These are phyloP conservation scores for Neocallimastix lanati DNA, from an alignment of 192 early-diverging fungal species.

Conservation along the genomic window DNA sequence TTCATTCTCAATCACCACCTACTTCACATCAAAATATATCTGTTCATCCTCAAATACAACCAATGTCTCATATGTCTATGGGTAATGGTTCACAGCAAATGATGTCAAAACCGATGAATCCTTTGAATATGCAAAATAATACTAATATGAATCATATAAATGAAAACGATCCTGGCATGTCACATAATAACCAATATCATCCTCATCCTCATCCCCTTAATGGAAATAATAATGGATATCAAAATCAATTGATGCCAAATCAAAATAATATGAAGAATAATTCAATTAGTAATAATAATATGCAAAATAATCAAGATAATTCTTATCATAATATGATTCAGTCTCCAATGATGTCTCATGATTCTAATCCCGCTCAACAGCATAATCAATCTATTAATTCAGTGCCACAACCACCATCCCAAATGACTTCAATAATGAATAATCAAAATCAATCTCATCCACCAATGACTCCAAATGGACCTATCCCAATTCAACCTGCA, in stretches of 20 bases:
- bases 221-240: not conserved
- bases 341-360: not conserved
- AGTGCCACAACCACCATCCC: not conserved
- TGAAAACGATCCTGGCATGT: not conserved
- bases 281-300: not conserved
- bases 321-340: not conserved
- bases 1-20: not conserved
- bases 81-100: not conserved
- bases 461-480: not conserved
- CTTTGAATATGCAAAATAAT: not conserved
- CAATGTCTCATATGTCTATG: not conserved
- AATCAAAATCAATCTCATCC: not conserved
- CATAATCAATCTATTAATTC: not conserved
- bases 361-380: not conserved
- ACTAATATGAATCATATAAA: not conserved
- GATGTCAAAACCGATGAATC: not conserved
- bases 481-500: not conserved
- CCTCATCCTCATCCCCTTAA: too few species aligned
- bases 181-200: not conserved
- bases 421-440: not conserved
- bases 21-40: not conserved
- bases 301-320: not conserved
- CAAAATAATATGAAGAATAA: not conserved
- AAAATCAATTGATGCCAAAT: not conserved
- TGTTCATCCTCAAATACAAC: not conserved